Conservation (phyloP, 2,329 filamentous ascomycete genomes). For the Pseudocercospora fuligena region DNA sequence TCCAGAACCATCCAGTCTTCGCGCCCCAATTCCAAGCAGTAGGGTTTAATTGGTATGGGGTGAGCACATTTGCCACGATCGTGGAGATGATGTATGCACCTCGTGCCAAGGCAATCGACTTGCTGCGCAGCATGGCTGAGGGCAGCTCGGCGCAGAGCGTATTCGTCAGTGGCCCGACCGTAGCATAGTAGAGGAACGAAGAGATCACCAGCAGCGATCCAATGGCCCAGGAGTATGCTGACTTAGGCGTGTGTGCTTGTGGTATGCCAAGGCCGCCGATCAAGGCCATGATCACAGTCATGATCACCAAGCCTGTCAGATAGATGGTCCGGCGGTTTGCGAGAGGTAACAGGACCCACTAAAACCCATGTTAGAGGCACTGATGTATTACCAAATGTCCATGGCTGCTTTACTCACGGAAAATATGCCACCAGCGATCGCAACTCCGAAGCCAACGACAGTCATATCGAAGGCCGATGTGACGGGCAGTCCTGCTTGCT, state of each 20-base stretch:
- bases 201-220: constrained; percentile 23
- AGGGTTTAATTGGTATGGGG: constrained; percentile 33
- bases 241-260: not conserved
- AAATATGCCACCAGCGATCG: not conserved
- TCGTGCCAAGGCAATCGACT: not conserved
- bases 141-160: not conserved
- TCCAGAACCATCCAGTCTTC: constrained; percentile 11
- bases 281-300: not conserved
- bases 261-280: constrained; percentile 9
- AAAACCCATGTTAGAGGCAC: not conserved
- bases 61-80: constrained; percentile 28
- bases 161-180: constrained; percentile 31
- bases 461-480: constrained; percentile 1
- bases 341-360: not conserved
- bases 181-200: constrained; percentile 33
- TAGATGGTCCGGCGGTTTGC: constrained; percentile 2
- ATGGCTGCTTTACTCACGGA: not conserved
- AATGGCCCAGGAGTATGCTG: constrained; percentile 5
- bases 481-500: not conserved
- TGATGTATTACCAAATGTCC: too few species aligned
- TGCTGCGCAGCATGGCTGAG: not conserved
- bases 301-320: constrained; percentile 1
- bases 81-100: not conserved
- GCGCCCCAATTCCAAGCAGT: constrained; percentile 26
- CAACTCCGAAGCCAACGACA: not conserved